These are phyloP conservation scores for Rhizodiscina lignyota DNA, from an alignment of 495 filamentous ascomycete species.

Conservation along the genomic window DNA sequence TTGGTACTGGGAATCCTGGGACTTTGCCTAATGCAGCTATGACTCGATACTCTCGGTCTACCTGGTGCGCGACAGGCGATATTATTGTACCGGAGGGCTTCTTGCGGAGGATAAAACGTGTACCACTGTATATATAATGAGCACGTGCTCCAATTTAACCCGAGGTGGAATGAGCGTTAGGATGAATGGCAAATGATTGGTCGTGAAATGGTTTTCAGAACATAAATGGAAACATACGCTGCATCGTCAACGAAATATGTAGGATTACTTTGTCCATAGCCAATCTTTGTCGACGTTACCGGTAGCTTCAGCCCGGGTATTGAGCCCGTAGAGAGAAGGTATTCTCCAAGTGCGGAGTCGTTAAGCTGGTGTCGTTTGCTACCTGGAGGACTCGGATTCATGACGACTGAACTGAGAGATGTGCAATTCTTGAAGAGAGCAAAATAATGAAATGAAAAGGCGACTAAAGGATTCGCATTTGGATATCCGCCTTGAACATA, in stretches of 20 bases:
- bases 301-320: constrained; percentile 6
- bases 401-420: too few species aligned
- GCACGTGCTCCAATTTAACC: too few species aligned
- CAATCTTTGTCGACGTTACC: constrained; percentile 10
- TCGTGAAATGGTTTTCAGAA: too few species aligned
- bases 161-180: too few species aligned
- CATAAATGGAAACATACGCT: neutral
- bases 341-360: constrained; percentile 7
- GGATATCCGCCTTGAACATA: too few species aligned
- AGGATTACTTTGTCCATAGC: constrained; percentile 14
- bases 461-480: too few species aligned
- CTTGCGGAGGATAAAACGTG: constrained; percentile 9
- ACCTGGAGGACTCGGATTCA: too few species aligned
- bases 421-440: too few species aligned
- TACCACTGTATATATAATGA: neutral
- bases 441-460: too few species aligned
- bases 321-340: constrained; percentile 3
- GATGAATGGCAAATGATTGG: too few species aligned
- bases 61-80: constrained; percentile 10
- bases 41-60: constrained; percentile 10
- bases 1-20: constrained; percentile 11
- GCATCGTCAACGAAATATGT: constrained; percentile 13
- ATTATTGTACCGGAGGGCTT: constrained; percentile 10
- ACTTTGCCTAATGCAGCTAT: constrained; percentile 8
- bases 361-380: constrained; percentile 8